Evolutionary conservation across 306 rosid genomes (phyloP).

Genomic region (Chamaecrista fasciculata): DNA sequence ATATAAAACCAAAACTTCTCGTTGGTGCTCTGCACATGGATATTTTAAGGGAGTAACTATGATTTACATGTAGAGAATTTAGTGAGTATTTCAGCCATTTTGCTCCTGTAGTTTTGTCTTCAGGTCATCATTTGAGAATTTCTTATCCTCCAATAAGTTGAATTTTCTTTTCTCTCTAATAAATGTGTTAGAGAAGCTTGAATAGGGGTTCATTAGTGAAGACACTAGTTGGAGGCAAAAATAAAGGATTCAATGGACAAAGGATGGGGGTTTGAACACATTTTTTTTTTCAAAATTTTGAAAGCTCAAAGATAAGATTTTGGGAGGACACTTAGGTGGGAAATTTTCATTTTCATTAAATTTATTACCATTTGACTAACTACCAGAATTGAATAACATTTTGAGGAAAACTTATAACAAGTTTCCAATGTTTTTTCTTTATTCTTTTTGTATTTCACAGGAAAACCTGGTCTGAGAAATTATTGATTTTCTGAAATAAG

Average conservation of each 20-base stretch:
- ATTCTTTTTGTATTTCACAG: neutral
- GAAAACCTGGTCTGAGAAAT: neutral
- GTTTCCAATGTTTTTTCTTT: neutral
- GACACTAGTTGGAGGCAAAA: too few relatives aligned
- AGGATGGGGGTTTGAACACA: too few relatives aligned
- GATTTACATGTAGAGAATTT: neutral
- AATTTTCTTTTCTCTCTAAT: too few relatives aligned
- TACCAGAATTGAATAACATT: neutral
- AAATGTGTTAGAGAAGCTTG: too few relatives aligned
- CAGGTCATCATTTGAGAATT: too few relatives aligned
- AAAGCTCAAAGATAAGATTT: neutral
- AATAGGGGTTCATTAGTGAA: too few relatives aligned
- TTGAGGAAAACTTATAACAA: neutral
- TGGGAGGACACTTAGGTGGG: neutral
- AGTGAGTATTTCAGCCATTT: neutral
- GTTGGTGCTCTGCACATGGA: neutral
- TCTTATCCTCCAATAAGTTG: too few relatives aligned
- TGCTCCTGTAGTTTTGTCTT: neutral
- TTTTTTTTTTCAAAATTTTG: too few relatives aligned
- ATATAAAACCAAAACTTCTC: neutral
- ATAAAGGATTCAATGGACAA: too few relatives aligned
- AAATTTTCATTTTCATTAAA: too few relatives aligned
- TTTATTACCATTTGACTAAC: neutral
- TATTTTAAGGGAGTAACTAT: neutral
- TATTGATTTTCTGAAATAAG: neutral